Percentiles rank a stretch among this genome's conserved stretches.
Evolutionary conservation across 2,329 filamentous ascomycete species (phyloP).

Genomic region (Colletotrichum sansevieriae): DNA sequence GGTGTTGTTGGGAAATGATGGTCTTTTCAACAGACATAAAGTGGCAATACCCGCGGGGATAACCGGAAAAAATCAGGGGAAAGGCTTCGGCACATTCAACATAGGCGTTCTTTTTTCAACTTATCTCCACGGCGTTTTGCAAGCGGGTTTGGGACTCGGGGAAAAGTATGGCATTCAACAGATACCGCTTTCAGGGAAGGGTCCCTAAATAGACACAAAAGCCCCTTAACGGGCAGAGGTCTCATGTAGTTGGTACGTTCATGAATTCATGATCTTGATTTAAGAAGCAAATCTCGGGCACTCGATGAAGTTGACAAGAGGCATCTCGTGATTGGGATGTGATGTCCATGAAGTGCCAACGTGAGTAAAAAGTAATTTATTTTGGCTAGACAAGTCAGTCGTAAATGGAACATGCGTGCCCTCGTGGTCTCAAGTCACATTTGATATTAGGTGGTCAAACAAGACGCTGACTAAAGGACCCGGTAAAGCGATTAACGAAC

Average conservation of each 20-base stretch:
- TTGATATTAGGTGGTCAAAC: constrained; percentile 1
- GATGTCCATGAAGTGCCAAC: background rate
- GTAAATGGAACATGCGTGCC: background rate
- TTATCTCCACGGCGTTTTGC: constrained; percentile 43
- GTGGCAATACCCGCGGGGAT: constrained; percentile 43
- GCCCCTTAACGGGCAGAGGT: constrained; percentile 43
- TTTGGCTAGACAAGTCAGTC: constrained; percentile 7
- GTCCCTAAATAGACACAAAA: constrained; percentile 39
- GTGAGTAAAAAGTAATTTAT: background rate
- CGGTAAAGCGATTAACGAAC: background rate
- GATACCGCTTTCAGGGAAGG: constrained; percentile 42
- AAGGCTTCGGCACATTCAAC: constrained; percentile 42
- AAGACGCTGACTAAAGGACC: background rate
- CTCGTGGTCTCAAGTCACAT: background rate
- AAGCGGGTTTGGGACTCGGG: constrained; percentile 42
- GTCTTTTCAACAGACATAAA: constrained; percentile 44
- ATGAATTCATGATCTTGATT: constrained; percentile 41
- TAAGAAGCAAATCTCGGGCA: background rate
- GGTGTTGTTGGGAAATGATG: constrained; percentile 40
- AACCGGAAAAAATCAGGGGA: constrained; percentile 42
- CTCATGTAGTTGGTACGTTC: constrained; percentile 36
- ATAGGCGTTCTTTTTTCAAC: constrained; percentile 44
- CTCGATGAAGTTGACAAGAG: background rate
- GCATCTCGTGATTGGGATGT: background rate
- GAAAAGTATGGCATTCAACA: constrained; percentile 44